These are phyloP conservation scores for Phytophthora ohioensis DNA, from an alignment of 352 stramenopile species.

Conservation along the genomic window DNA sequence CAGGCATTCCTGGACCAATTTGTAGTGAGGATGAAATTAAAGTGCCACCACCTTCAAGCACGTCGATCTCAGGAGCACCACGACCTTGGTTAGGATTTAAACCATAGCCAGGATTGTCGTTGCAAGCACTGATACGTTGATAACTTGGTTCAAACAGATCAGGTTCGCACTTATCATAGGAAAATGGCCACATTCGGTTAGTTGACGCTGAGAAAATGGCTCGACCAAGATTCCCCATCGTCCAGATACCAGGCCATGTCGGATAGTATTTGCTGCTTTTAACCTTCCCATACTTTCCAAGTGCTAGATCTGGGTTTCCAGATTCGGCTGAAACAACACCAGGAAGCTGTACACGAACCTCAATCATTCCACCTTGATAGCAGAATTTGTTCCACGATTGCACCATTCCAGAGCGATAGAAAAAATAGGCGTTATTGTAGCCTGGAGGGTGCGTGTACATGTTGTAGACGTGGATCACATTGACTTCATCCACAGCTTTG, in stretches of 20 bases:
- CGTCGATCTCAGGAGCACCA: slow-evolving; percentile 94
- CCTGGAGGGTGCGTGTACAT: slow-evolving; percentile 55
- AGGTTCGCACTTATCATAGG: slow-evolving; percentile 88
- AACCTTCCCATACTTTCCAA: slow-evolving; percentile 42
- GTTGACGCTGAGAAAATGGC: slow-evolving; percentile 92
- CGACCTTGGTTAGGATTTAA: slow-evolving; percentile 85
- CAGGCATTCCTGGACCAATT: slow-evolving; percentile 75
- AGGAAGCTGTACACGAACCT: slow-evolving; percentile 89
- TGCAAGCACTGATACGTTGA: slow-evolving; percentile 81
- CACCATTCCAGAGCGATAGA: slow-evolving; percentile 82
- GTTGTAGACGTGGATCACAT: slow-evolving; percentile 59
- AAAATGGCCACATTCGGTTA: slow-evolving; percentile 95
- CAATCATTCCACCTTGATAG: slow-evolving; percentile 93
- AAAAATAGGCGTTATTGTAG: slow-evolving; percentile 53
- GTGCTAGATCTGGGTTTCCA: slow-evolving; percentile 52
- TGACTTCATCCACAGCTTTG: slow-evolving; percentile 47
- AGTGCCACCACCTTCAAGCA: slow-evolving; percentile 89
- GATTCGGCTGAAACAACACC: slow-evolving; percentile 65
- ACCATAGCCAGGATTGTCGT: slow-evolving; percentile 89
- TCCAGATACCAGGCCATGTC: slow-evolving; percentile 93
- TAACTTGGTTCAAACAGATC: slow-evolving; percentile 48
- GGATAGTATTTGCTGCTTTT: slow-evolving; percentile 66
- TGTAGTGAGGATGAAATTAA: slow-evolving; percentile 92
- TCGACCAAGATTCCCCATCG: slow-evolving; percentile 93
- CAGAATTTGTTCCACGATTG: slow-evolving; percentile 96